Evolutionary conservation across 2,329 filamentous ascomycete species (phyloP).

Genomic region (Colletotrichum higginsianum): DNA sequence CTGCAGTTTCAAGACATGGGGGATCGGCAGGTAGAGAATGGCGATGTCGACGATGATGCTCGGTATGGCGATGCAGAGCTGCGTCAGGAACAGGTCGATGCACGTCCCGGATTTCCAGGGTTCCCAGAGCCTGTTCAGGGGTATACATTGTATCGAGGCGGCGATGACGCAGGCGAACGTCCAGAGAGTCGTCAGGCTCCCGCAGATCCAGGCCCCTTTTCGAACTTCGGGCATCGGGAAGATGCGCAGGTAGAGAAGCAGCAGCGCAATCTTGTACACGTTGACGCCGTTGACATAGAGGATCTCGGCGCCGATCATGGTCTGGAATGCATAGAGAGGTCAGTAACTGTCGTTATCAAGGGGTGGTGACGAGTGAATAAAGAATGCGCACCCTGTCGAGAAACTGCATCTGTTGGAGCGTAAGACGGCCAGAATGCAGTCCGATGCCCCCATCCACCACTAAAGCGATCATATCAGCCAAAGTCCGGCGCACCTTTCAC

Average conservation of each 20-base stretch:
- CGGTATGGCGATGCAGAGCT: slow-evolving; percentile 32
- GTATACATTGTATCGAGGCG: slow-evolving; percentile 32
- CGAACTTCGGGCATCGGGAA: slow-evolving; percentile 53
- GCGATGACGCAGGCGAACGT: slow-evolving; percentile 36
- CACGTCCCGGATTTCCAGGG: slow-evolving; percentile 37
- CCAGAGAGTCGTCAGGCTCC: slow-evolving; percentile 26
- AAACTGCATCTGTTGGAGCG: slow-evolving; percentile 30
- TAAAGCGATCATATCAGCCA: neutral
- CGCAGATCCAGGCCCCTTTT: slow-evolving; percentile 35
- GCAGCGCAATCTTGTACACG: slow-evolving; percentile 54
- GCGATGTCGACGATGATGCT: slow-evolving; percentile 39
- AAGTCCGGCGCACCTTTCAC: rapidly evolving
- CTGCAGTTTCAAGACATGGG: slow-evolving; percentile 35
- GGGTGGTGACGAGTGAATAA: too few relatives aligned
- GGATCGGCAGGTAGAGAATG: slow-evolving; percentile 37
- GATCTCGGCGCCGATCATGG: slow-evolving; percentile 37
- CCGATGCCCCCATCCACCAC: slow-evolving; percentile 35
- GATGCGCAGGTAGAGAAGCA: slow-evolving; percentile 60
- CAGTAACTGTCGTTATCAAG: neutral
- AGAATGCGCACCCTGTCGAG: slow-evolving; percentile 25
- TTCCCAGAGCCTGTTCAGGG: slow-evolving; percentile 32
- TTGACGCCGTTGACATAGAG: slow-evolving; percentile 41
- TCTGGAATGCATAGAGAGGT: slow-evolving; percentile 1
- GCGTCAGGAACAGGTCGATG: slow-evolving; percentile 37
- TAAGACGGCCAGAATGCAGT: slow-evolving; percentile 32